Evolutionary conservation across 495 filamentous ascomycete species (phyloP).

Genomic region (Talaromyces adpressus): DNA sequence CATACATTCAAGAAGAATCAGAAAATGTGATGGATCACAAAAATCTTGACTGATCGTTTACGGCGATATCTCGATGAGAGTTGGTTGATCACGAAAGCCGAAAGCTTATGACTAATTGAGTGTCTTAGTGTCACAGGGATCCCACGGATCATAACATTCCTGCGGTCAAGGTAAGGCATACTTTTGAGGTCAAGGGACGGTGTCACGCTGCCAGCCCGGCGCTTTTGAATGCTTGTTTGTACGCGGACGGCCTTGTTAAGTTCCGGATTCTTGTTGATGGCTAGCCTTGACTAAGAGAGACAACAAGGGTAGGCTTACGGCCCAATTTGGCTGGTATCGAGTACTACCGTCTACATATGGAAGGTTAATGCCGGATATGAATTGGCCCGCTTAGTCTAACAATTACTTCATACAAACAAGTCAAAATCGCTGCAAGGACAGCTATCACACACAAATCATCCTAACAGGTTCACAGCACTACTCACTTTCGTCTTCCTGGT

Average conservation of each 20-base stretch:
- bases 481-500: conserved; percentile 3
- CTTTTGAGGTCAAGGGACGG: not conserved
- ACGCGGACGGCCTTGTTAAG: not conserved
- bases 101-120: not conserved
- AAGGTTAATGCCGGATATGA: not conserved
- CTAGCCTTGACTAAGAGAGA: not conserved
- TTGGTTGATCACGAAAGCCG: not conserved
- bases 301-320: not conserved
- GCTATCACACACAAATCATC: not conserved
- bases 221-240: not conserved
- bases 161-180: not conserved
- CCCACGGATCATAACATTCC: not conserved
- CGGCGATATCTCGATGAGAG: not conserved
- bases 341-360: not conserved
- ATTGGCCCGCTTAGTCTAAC: not conserved
- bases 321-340: not conserved
- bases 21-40: conserved; percentile 1
- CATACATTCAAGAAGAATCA: not conserved
- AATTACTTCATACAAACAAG: not conserved
- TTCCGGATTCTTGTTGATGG: not conserved
- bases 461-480: not conserved
- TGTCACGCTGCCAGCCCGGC: not conserved
- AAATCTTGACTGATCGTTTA: not conserved
- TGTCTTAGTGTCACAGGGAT: not conserved
- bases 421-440: not conserved